Base-by-base conservation (phyloP, 1,284 basidiomycete species). In the Pseudozyma flocculosa region DNA sequence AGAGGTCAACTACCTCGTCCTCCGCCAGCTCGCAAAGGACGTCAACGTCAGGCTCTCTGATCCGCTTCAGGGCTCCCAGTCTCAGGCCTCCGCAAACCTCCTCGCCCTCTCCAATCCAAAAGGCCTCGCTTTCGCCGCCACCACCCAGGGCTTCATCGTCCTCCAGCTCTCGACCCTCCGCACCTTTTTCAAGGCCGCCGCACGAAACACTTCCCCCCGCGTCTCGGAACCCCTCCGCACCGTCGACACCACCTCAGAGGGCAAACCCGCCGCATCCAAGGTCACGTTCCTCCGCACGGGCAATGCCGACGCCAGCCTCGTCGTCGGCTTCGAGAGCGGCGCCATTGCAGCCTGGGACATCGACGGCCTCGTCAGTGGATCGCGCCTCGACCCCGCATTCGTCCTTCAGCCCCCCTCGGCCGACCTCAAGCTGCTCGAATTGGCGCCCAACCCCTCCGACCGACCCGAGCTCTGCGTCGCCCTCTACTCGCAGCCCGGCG, bases 381-480 rank as follows among this genome's bases (percentile, higher is more conserved):
- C 29, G 40, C 53, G 54, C 38, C 53, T 55, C 36, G 55, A 55
- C 9, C 64, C 63, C 7, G 29, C 43, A 39, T 64, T 62, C 43
- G 55, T 63, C 19, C 43, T 67, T 1, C 49, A 56, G 36, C 63
- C 68, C 13, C 59, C 63, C 3, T 58, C 55, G 8, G 48, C 64
- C 10, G 61, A 51, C 39, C 29, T 62, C 23, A 26, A 43, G 23
- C 47, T 74, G 23, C 49, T 58, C 45, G 63, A 58, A 13, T 34
- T 82, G n/a, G 65, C 79, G 0, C 80, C 82, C 10, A 83, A 82
- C 53, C 82, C 82, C 3, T 79, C 79, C 61, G 66, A 73, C 41
- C 53, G 78, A 7, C 70, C 78, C 7, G 70, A 76, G 4, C 73
- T 80, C 26, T 78, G 80, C 23, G 68, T 79, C 0, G 68, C 79